Base-by-base conservation (phyloP, 2,329 filamentous ascomycete genomes). In the Exophiala bonariae region DNA sequence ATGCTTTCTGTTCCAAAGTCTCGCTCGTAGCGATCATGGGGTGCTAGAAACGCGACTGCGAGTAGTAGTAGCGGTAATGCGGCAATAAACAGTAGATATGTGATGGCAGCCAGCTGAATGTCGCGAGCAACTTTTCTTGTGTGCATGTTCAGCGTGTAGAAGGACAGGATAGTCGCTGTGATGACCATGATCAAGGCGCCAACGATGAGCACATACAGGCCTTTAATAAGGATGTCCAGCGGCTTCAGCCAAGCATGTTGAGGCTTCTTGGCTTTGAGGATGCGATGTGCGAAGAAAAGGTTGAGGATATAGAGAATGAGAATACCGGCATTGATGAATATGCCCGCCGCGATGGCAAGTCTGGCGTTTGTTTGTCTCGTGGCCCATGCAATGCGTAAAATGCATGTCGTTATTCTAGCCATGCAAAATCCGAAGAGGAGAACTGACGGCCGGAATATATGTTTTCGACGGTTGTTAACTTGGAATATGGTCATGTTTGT, bases 281-380 rank as follows among this genome's bases (percentile, higher is more conserved):
- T 75, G 39, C 89, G 82, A 67, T 89, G 87, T 0, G 84, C 70
- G 61, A 91, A 87, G 59, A 93, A 70, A 32, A 95, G 69, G 68
- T 95, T 93, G 66, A 89, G 72, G 60, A 92, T 70, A 66, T 87
- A 92, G 19, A 95, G 71, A 5, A 95, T 66, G 23, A 95, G 63
- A n/a, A 90, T 81, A 35, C 88, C 89, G 0, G 86, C 83, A 37
- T 83, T 81, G 49, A 88, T 79, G 59, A 93, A 83, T 60, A 92
- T 79, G 54, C 75, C 74, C 3, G 86, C 80, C 1, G 78, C 77
- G 39, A 82, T 77, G 2, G 71, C 76, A 3, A 82, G 61, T 5
- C 59, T 60, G 31, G 76, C 58, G 49, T 78, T 75, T 8, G 39
- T 58, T 43, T 56, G 66, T 46, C 65, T 56, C 22, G 61, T 67